Evolutionary conservation across 805 yeast genomes (phyloP), one percentile per base, ranked within the genome.

Genomic region (Jamesozyma lodderae): DNA sequence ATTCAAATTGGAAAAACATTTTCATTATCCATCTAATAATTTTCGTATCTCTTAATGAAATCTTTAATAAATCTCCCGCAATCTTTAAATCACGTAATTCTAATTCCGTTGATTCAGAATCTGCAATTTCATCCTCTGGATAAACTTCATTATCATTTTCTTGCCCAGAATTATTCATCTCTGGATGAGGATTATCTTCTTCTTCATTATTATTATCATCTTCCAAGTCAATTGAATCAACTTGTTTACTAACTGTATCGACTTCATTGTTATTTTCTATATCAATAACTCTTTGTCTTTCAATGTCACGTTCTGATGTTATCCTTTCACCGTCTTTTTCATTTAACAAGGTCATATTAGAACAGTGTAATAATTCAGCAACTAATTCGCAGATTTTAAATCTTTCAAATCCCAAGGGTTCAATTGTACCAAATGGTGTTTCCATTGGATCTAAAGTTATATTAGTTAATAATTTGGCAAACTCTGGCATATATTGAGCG

Each of bases 331-430:
- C 87, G 25, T 72, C 67, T 22, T 73, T 74, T 42, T 88, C 88
- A 58, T 88, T 92, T 41, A 90, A 70, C 21, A 92, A 67, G 1
- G 84, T 83, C 94, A 90, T 90, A 62, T 92, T 92, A n/a, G 96
- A 85, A 57, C 98, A 90, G 61, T 92, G 97, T 38, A 90, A 68
- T 31, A 90, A 68, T 55, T 90, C 98, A 0, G 97, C 97, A 28
- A 90, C 79, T 28, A 90, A 69, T 62, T 90, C 98, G 49, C 96
- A 81, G 16, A 92, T 73, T 52, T 88, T 84, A 63, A 92, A 92
- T 48, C 94, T 72, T 51, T 90, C 95, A 59, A 90, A 84, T 1
- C 98, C 98, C 21, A 90, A 64, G 0, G 90, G 88, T 54, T 82
- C 84, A 44, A 82, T 78, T 16, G 62, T 60, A 57, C 72, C 63